A percentile compares a stretch with the other conserved stretches of the same genome.
Evolutionary conservation across 2,329 filamentous ascomycete species (phyloP).

Genomic region (Colletotrichum euphorbiae): DNA sequence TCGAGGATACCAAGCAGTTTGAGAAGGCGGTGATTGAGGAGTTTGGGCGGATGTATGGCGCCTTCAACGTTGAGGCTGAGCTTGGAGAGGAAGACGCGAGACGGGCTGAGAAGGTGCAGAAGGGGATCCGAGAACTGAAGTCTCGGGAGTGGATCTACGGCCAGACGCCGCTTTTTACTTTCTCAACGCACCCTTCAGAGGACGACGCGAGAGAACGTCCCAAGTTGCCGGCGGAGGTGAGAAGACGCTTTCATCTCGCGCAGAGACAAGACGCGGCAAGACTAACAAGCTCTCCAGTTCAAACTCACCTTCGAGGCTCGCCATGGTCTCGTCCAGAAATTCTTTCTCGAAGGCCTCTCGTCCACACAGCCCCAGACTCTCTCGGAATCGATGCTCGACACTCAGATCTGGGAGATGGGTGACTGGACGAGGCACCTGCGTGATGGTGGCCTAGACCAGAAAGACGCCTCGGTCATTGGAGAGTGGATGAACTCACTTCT

Average conservation of each 20-base stretch:
- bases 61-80: constrained; percentile 47
- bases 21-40: constrained; percentile 69
- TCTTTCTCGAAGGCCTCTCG: constrained; percentile 43
- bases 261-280: rapidly evolving
- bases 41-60: constrained; percentile 76
- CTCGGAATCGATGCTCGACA: constrained; percentile 18
- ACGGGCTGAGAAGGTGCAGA: constrained; percentile 63
- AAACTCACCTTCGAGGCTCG: constrained; percentile 51
- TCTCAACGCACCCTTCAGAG: constrained; percentile 71
- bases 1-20: constrained; percentile 57
- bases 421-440: constrained; percentile 35
- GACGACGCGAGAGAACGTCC: constrained; percentile 69
- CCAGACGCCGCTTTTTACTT: constrained; percentile 87
- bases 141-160: constrained; percentile 81
- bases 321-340: constrained; percentile 51
- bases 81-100: constrained; percentile 64
- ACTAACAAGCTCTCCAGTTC: constrained; percentile 18
- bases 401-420: constrained; percentile 36
- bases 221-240: constrained; percentile 59
- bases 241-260: constrained; percentile 26
- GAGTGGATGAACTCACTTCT: constrained; percentile 35
- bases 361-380: constrained; percentile 1
- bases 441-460: constrained; percentile 5
- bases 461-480: constrained; percentile 29
- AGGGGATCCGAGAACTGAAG: constrained; percentile 70